Conservation (phyloP, 352 stramenopile species). For the Phytophthora pisi region DNA sequence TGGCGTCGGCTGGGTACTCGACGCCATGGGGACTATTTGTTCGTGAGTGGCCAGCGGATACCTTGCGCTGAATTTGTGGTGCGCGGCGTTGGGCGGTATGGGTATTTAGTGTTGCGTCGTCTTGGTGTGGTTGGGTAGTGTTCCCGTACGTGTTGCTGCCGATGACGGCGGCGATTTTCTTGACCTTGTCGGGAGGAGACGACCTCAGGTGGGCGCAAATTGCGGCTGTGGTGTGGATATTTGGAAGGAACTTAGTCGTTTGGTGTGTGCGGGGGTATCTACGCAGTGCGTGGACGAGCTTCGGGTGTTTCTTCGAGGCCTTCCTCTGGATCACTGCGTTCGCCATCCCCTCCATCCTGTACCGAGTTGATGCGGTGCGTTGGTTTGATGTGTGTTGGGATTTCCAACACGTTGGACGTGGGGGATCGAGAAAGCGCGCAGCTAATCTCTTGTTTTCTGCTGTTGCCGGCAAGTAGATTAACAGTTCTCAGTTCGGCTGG, state of each 20-base stretch:
- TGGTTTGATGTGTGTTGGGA: background rate
- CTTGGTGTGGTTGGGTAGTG: slow-evolving; percentile 32
- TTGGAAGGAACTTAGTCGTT: background rate
- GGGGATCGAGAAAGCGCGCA: background rate
- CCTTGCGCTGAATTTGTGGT: background rate
- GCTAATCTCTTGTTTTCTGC: background rate
- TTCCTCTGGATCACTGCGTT: slow-evolving; percentile 74
- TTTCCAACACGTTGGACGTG: background rate
- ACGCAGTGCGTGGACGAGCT: slow-evolving; percentile 54
- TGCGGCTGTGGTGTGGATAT: background rate
- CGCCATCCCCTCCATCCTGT: slow-evolving; percentile 66
- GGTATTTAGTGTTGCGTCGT: background rate
- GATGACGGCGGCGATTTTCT: slow-evolving; percentile 63
- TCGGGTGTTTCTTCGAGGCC: slow-evolving; percentile 77
- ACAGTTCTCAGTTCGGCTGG: slow-evolving; percentile 63
- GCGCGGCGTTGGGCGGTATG: background rate
- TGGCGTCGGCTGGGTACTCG: slow-evolving; percentile 61
- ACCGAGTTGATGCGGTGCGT: slow-evolving; percentile 67
- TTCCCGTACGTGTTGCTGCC: slow-evolving; percentile 70
- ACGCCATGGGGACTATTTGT: slow-evolving; percentile 76
- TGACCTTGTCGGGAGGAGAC: slow-evolving; percentile 51
- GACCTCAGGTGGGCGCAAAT: slow-evolving; percentile 46
- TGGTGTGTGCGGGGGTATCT: background rate
- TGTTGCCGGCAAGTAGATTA: slow-evolving; percentile 45
- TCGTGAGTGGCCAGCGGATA: slow-evolving; percentile 32